These are phyloP conservation scores for Trichoderma pleuroti DNA, from an alignment of 2,329 filamentous ascomycete genomes.

Conservation along the genomic window DNA sequence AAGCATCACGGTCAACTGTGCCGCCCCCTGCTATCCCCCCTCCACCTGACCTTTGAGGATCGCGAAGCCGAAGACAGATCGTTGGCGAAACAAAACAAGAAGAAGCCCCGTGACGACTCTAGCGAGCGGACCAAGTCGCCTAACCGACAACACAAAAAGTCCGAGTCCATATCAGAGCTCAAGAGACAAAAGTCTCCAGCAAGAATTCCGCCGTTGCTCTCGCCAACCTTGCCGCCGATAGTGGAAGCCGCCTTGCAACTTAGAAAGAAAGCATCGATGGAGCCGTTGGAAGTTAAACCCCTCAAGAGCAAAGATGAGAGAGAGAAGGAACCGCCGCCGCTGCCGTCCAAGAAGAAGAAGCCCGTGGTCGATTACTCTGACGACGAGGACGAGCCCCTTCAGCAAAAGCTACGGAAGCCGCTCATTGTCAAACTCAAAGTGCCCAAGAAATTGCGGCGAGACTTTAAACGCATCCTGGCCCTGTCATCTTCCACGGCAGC, in stretches of 20 bases:
- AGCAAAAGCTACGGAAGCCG: conserved; percentile 26
- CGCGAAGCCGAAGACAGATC: conserved; percentile 27
- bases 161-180: conserved; percentile 24
- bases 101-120: conserved; percentile 27
- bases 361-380: conserved; percentile 31
- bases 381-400: conserved; percentile 35
- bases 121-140: conserved; percentile 29
- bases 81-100: conserved; percentile 35
- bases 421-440: conserved; percentile 48
- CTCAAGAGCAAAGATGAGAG: conserved; percentile 10
- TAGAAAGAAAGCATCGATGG: conserved; percentile 32
- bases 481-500: conserved; percentile 35
- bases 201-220: conserved; percentile 49
- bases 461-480: conserved; percentile 46
- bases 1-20: conserved; percentile 40
- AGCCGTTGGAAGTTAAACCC: conserved; percentile 22
- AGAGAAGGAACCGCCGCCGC: conserved; percentile 23
- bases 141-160: conserved; percentile 31
- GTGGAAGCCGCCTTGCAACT: conserved; percentile 42
- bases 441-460: conserved; percentile 45
- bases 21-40: conserved; percentile 53
- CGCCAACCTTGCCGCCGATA: conserved; percentile 52
- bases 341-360: conserved; percentile 28
- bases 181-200: conserved; percentile 40
- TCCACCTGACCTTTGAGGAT: conserved; percentile 45